These are phyloP conservation scores for Aspergillus jensenii DNA, from an alignment of 2,329 filamentous ascomycete species.

Conservation along the genomic window DNA sequence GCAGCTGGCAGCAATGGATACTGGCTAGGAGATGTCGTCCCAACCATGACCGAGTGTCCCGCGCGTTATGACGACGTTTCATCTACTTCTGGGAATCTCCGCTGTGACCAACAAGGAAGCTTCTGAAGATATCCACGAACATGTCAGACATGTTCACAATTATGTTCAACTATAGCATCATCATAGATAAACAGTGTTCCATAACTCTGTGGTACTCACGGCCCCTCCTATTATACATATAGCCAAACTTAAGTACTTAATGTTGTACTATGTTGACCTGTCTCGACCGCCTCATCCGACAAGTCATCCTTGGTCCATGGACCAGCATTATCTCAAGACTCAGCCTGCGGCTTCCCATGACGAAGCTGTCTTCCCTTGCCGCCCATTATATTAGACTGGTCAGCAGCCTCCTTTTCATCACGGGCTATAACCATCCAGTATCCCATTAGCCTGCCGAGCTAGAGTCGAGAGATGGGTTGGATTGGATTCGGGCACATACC, in stretches of 20 bases:
- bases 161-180: neutral
- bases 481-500: slow-evolving; percentile 22
- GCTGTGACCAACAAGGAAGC: neutral
- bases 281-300: slow-evolving; percentile 12
- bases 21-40: neutral
- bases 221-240: neutral
- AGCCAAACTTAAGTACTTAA: neutral
- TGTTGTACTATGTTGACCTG: slow-evolving; percentile 1
- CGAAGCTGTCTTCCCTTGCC: slow-evolving; percentile 21
- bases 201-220: neutral
- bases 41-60: neutral
- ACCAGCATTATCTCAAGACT: slow-evolving; percentile 24
- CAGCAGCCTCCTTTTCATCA: slow-evolving; percentile 25
- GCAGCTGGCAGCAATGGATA: neutral
- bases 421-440: slow-evolving; percentile 6
- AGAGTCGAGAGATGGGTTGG: neutral
- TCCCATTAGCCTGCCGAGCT: neutral
- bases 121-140: neutral
- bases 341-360: slow-evolving; percentile 23
- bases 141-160: neutral
- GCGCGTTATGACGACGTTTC: neutral
- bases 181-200: neutral
- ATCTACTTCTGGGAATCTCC: neutral
- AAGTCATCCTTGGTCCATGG: slow-evolving; percentile 23
- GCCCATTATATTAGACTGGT: slow-evolving; percentile 21